Evolutionary conservation across 2,329 filamentous ascomycete genomes (phyloP).

Genomic region (Cercospora sp.): DNA sequence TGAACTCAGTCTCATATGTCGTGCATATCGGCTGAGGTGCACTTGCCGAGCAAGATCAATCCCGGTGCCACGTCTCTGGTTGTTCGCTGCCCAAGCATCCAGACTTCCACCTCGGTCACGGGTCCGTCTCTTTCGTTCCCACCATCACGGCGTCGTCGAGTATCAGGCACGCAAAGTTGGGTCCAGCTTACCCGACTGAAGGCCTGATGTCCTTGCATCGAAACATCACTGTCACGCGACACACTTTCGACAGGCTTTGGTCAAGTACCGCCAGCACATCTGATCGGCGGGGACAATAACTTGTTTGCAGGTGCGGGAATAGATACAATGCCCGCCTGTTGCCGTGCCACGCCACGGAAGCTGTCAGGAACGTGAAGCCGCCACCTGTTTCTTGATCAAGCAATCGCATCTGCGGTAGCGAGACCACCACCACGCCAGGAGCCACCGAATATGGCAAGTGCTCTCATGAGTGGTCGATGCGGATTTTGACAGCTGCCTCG

Average conservation of each 20-base stretch:
- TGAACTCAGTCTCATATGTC: neutral
- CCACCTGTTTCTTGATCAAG: neutral
- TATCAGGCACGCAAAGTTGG: neutral
- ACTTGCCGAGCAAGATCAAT: neutral
- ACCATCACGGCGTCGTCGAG: neutral
- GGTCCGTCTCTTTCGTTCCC: neutral
- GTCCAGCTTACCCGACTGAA: neutral
- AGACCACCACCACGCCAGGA: neutral
- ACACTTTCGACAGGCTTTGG: neutral
- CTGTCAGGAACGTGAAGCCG: neutral
- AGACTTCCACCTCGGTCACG: neutral
- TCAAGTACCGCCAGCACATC: neutral
- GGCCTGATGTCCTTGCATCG: neutral
- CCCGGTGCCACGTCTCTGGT: neutral
- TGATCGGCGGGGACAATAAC: neutral
- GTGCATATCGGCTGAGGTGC: conserved; percentile 6
- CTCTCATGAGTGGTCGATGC: neutral
- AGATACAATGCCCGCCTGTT: neutral
- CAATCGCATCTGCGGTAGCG: neutral
- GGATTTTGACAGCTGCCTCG: neutral
- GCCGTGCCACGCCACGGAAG: neutral
- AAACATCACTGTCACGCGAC: neutral
- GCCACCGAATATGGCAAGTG: neutral
- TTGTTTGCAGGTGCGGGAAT: neutral
- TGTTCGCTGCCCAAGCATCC: neutral